phyloP scores from a whole-genome alignment of 2,329 filamentous ascomycete genomes.

The Xylaria sp. region DNA sequence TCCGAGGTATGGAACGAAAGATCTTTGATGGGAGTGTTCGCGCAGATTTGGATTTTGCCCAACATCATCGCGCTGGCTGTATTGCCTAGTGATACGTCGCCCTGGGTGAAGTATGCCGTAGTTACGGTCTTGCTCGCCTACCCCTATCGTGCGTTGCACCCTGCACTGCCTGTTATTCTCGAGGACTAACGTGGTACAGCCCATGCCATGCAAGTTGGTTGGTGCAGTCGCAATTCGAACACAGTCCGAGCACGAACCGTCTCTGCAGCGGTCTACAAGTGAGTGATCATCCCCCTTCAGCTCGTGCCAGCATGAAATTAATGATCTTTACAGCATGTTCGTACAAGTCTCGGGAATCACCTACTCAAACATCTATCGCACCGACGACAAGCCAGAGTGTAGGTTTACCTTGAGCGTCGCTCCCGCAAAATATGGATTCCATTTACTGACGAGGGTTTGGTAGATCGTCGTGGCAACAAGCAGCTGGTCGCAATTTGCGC shows the following conservation, averaged over 20 bases:
- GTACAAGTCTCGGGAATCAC: slow-evolving; percentile 52
- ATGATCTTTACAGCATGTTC: slow-evolving; percentile 38
- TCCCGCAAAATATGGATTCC: not conserved
- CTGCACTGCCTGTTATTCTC: no score
- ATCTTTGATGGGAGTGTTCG: slow-evolving; percentile 35
- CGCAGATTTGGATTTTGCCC: slow-evolving; percentile 40
- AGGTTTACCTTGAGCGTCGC: not conserved
- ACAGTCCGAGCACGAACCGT: slow-evolving; percentile 43
- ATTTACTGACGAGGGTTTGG: not conserved
- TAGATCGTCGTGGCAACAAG: slow-evolving; percentile 44
- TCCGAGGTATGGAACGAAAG: slow-evolving; percentile 38
- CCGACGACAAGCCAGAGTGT: slow-evolving; percentile 48
- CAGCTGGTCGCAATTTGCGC: slow-evolving; percentile 37
- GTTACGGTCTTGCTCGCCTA: slow-evolving; percentile 39
- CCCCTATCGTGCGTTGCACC: slow-evolving; percentile 31
- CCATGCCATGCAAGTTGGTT: slow-evolving; percentile 45
- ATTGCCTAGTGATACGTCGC: slow-evolving; percentile 32
- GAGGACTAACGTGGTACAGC: slow-evolving; percentile 18
- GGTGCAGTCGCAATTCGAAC: slow-evolving; percentile 43
- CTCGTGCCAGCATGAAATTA: not conserved
- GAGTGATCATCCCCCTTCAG: not conserved
- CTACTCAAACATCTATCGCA: slow-evolving; percentile 50
- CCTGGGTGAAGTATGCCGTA: slow-evolving; percentile 37
- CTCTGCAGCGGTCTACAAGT: slow-evolving; percentile 43
- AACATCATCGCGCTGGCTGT: slow-evolving; percentile 38